These are phyloP conservation scores for Eurotiales sp. DNA, from an alignment of 2,329 filamentous ascomycete genomes.

Conservation along the genomic window DNA sequence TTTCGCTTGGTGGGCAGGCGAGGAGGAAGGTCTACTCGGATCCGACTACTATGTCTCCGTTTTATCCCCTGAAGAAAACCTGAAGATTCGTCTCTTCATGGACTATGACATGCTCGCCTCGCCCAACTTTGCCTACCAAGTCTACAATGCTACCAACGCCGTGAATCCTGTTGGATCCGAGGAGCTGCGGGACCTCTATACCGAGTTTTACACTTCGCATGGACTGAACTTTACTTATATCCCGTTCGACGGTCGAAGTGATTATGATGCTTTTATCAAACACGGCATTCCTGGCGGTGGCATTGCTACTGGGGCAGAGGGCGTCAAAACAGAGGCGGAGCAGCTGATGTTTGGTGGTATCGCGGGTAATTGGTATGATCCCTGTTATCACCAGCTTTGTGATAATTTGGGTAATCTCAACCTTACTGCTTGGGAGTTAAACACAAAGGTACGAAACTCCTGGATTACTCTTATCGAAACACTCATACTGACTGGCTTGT, in stretches of 20 bases:
- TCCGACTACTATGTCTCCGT: conserved; percentile 54
- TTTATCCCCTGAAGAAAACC: conserved; percentile 47
- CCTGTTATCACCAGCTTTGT: conserved; percentile 54
- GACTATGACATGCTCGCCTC: conserved; percentile 70
- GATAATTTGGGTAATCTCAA: conserved; percentile 55
- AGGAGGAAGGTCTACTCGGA: conserved; percentile 62
- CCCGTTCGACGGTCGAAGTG: conserved; percentile 72
- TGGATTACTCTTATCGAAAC: neutral
- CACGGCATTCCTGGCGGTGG: conserved; percentile 70
- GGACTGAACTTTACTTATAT: conserved; percentile 66
- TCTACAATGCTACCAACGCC: conserved; percentile 56
- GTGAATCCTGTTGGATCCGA: conserved; percentile 61
- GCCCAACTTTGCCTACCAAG: conserved; percentile 55
- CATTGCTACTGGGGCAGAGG: conserved; percentile 74
- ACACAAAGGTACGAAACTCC: conserved; percentile 42
- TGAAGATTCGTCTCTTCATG: conserved; percentile 63
- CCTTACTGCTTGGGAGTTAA: conserved; percentile 51
- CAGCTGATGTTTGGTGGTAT: conserved; percentile 65
- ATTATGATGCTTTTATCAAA: conserved; percentile 74
- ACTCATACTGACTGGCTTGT: conserved; percentile 1
- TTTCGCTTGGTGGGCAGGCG: conserved; percentile 63
- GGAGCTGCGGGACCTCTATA: conserved; percentile 64
- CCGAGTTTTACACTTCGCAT: conserved; percentile 61
- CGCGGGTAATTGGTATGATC: conserved; percentile 56
- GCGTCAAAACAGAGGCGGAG: conserved; percentile 67